Base-by-base conservation (phyloP, 2,329 filamentous ascomycete genomes). In the Penicillium freii region DNA sequence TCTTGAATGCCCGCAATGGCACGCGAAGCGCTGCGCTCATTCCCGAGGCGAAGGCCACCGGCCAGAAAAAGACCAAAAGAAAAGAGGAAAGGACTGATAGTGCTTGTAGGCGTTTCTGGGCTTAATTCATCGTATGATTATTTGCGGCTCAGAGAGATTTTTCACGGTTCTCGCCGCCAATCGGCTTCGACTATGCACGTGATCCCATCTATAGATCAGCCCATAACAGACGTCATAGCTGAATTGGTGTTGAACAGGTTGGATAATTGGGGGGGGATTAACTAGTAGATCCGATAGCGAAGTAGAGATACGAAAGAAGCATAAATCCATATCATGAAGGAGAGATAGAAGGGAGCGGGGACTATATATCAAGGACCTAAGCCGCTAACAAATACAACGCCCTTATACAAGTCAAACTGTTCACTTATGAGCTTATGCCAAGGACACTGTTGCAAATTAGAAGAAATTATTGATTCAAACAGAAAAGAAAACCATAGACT, bases 11-110 rank as follows among this genome's bases (percentile, higher is more conserved):
- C 68, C 72, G 70, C 69, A 71, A 65, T 60, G 69, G 68, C 59
- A 66, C 62, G 60, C 69, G 69, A 66, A 69, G 61, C 60, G 65
- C 63, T 62, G 65, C 67, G 65, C 67, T 73, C 72, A 74, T 74
- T 73, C 57, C 69, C 69, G 66, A 67, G 61, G 39, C 44, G 27
- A 42, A 40, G 45, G 43, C 25, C 55, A 33, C 27, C 23, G 56
- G 58, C 33, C 54, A 51, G 38, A 29, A 5, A 47, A 34, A 48
- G 38, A 43, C 6, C 33, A 52, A 44, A 11, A 40, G 38, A 40
- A 27, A 31, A n/a, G 21, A 19, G n/a, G 23, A 29, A 36, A 54
- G 27, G 49, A 19, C 42, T 27, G 36, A 40, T 8, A 55, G 40
- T 29, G 15, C n/a, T 9, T 47, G 46, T 21, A 49, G 27, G 51